phyloP scores from a whole-genome alignment of 495 filamentous ascomycete genomes.

The Clavariopsis aquatica region DNA sequence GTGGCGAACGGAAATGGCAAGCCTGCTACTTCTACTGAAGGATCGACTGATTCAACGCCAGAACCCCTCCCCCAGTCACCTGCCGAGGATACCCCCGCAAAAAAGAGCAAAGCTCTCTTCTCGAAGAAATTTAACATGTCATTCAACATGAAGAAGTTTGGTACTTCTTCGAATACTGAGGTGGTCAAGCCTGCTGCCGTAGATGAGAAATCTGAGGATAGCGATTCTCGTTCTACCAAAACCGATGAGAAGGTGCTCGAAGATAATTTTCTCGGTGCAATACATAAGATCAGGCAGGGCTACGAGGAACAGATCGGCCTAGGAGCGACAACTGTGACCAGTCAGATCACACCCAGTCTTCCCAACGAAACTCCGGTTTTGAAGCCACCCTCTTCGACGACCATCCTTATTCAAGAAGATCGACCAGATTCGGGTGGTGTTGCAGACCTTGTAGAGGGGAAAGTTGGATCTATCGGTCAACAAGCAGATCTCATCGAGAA shows the following conservation, averaged over 20 bases:
- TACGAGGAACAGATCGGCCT: slow-evolving; percentile 72
- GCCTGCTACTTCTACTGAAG: slow-evolving; percentile 14
- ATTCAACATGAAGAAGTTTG: slow-evolving; percentile 77
- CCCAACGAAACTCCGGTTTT: slow-evolving; percentile 84
- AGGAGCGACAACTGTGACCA: slow-evolving; percentile 47
- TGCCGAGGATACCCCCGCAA: slow-evolving; percentile 65
- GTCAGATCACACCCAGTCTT: slow-evolving; percentile 72
- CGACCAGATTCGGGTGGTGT: slow-evolving; percentile 82
- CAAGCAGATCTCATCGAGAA: slow-evolving; percentile 84
- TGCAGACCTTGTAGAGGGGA: slow-evolving; percentile 87
- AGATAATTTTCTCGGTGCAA: slow-evolving; percentile 75
- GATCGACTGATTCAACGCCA: slow-evolving; percentile 20
- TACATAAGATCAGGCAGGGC: slow-evolving; percentile 73
- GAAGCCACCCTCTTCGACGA: slow-evolving; percentile 74
- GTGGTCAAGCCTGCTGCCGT: slow-evolving; percentile 66
- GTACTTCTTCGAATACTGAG: slow-evolving; percentile 68
- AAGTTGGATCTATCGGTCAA: slow-evolving; percentile 70
- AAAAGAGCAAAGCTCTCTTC: slow-evolving; percentile 69
- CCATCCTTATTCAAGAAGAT: slow-evolving; percentile 94
- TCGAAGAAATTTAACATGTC: slow-evolving; percentile 86
- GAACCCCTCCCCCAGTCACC: slow-evolving; percentile 27
- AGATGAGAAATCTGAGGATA: slow-evolving; percentile 84
- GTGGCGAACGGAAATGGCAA: slow-evolving; percentile 24
- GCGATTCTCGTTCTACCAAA: slow-evolving; percentile 59
- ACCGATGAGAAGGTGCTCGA: slow-evolving; percentile 80